phyloP scores from a whole-genome alignment of 2,329 filamentous ascomycete species.

The Periconia sp. region DNA sequence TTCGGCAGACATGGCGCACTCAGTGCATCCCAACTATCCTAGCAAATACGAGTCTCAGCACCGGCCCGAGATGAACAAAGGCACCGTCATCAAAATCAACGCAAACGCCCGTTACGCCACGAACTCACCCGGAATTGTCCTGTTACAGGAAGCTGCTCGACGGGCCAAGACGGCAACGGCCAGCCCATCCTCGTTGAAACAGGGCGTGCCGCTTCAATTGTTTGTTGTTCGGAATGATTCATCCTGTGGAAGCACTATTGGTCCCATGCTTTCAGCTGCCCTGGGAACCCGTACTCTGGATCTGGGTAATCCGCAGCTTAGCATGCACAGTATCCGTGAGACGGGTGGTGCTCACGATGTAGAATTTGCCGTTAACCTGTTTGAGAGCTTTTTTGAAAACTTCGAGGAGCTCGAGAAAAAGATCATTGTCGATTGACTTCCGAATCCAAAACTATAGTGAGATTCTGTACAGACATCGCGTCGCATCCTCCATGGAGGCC shows the following conservation, averaged over 20 bases:
- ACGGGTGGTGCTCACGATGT: slow-evolving; percentile 88
- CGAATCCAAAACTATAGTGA: slow-evolving; percentile 22
- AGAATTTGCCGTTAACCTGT: slow-evolving; percentile 80
- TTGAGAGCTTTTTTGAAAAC: slow-evolving; percentile 82
- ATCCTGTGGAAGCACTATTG: slow-evolving; percentile 92
- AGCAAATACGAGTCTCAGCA: slow-evolving; percentile 90
- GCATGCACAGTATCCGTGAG: slow-evolving; percentile 97
- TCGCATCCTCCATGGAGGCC: slow-evolving; percentile 1
- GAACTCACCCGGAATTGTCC: slow-evolving; percentile 90
- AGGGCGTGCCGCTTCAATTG: slow-evolving; percentile 83
- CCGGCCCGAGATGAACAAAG: slow-evolving; percentile 93
- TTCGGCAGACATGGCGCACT: slow-evolving; percentile 97
- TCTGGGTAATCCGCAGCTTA: slow-evolving; percentile 88
- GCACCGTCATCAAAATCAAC: slow-evolving; percentile 96
- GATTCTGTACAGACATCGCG: background rate
- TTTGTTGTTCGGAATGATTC: slow-evolving; percentile 97
- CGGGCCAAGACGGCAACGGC: slow-evolving; percentile 55
- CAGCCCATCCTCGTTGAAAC: slow-evolving; percentile 48
- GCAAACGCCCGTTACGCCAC: slow-evolving; percentile 97
- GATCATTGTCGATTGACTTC: slow-evolving; percentile 74
- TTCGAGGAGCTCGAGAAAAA: slow-evolving; percentile 81
- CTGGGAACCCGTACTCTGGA: slow-evolving; percentile 88
- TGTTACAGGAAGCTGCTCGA: slow-evolving; percentile 83
- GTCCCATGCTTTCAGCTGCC: slow-evolving; percentile 89
- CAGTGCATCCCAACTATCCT: slow-evolving; percentile 91